Evolutionary conservation across 2,329 filamentous ascomycete species (phyloP), one percentile per base, ranked within the genome.

Genomic region (Parascedosporium putredinis): DNA sequence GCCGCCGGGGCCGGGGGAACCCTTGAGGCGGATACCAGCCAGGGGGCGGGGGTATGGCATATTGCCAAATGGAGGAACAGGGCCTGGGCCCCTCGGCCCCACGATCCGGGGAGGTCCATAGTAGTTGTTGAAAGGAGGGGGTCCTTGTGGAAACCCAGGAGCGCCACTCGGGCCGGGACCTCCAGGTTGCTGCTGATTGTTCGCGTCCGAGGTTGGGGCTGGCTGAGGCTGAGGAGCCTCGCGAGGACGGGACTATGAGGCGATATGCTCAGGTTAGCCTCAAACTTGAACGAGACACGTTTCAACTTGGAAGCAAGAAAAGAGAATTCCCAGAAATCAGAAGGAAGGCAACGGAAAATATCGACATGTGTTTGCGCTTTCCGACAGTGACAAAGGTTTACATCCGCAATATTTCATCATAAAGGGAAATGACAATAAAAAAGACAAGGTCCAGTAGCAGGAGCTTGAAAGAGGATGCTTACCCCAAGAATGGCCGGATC

Each of bases 331-430:
- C 59, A 16, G 23, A 38, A 62, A 82, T 95, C 89, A 96, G 89
- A 95, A 96, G 90, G 90, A 96, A 96, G 90, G 89, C 90, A 96
- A 95, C 90, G 89, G 90, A 95, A n/a, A 84, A 86, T 84, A 81
- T 95, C 90, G 83, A 95, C 90, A 95, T 74, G 46, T 33, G 73
- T 81, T 83, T 95, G 89, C 89, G 88, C 88, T 86, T 84, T 86
- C 86, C 86, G 84, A 84, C 81, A 77, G 79, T 79, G 74, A 76
- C 64, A 79, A 75, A 71, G 70, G 94, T 54, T 95, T 88, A 93
- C 88, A 95, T 95, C 90, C 90, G 89, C 78, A 84, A 87, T 95
- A 72, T 72, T 93, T 94, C 87, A 88, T 95, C 90, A 95, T 81
- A 60, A 59, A 50, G 36, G 18, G n/a, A 43, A 24, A n/a, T 8